Evolutionary conservation across 2,329 filamentous ascomycete species (phyloP).

Genomic region (Penicillium psychrosexuale): DNA sequence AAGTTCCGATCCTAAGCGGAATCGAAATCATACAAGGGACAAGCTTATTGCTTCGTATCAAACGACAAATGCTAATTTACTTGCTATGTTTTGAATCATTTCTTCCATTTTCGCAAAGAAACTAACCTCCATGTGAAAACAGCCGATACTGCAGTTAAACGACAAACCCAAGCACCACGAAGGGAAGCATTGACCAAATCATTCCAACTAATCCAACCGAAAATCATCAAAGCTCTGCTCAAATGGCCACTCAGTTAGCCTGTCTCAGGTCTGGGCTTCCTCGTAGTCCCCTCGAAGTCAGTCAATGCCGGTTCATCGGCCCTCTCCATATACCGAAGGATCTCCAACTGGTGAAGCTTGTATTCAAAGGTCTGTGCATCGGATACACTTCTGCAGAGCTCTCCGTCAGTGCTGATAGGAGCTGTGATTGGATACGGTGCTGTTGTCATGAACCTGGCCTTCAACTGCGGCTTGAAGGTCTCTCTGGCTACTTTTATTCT

Average conservation of each 20-base stretch:
- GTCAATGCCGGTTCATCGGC: not conserved
- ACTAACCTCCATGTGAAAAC: not conserved
- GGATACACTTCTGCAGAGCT: not conserved
- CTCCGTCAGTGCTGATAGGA: not conserved
- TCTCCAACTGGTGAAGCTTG: conserved; percentile 8
- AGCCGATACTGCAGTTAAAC: not conserved
- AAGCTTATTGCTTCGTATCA: not conserved
- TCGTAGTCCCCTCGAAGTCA: not conserved
- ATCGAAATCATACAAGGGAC: not conserved
- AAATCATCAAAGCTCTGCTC: not conserved
- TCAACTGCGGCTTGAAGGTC: not conserved
- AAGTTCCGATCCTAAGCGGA: not conserved
- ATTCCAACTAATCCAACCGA: not conserved
- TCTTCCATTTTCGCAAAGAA: not conserved
- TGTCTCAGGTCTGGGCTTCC: not conserved
- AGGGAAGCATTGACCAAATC: not conserved
- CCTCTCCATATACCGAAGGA: conserved; percentile 4
- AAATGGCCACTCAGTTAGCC: not conserved
- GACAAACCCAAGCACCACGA: not conserved
- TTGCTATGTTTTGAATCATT: not conserved
- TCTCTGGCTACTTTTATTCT: not conserved
- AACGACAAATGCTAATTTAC: too few species aligned
- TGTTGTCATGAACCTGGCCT: not conserved
- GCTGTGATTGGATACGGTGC: conserved; percentile 2
- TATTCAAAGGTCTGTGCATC: conserved; percentile 9